phyloP scores from a whole-genome alignment of 2,329 filamentous ascomycete genomes.

The Claviceps sorghi region DNA sequence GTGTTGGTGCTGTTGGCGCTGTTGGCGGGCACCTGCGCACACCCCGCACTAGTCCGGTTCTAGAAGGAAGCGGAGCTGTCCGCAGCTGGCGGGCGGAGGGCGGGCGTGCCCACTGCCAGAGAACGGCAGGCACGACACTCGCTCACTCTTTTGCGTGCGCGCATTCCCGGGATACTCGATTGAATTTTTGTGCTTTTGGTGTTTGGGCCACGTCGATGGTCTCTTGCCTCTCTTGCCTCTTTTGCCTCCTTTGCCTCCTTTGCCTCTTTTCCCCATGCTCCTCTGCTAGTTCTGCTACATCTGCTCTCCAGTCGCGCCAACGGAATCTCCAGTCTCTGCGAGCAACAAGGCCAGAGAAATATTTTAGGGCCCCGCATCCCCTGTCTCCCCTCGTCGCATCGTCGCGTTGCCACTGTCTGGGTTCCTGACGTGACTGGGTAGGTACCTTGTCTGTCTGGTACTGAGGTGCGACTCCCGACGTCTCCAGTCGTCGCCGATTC shows the following conservation, averaged over 20 bases:
- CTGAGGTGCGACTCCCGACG: background rate
- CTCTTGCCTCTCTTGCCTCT: too few species aligned
- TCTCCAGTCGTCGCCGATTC: constrained; percentile 2
- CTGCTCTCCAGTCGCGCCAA: too few species aligned
- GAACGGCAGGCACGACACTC: background rate
- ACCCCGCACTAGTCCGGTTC: constrained; percentile 17
- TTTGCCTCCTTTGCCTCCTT: background rate
- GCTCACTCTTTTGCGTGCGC: background rate
- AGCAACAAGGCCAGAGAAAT: background rate
- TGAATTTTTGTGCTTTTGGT: background rate
- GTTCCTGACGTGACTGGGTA: background rate
- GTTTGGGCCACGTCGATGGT: background rate
- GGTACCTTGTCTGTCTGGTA: too few species aligned
- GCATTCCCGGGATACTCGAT: background rate
- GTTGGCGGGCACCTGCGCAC: background rate
- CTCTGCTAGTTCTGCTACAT: too few species aligned
- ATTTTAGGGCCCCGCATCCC: background rate
- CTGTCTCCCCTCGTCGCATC: background rate
- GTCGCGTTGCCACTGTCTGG: background rate
- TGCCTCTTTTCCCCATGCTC: too few species aligned
- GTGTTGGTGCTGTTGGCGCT: background rate
- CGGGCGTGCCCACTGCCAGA: too few species aligned
- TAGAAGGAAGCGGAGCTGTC: constrained; percentile 10
- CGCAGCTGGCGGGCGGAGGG: background rate
- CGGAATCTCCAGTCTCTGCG: too few species aligned